These are phyloP conservation scores for Elaphomyces granulatus DNA, from an alignment of 495 filamentous ascomycete genomes.

Conservation along the genomic window DNA sequence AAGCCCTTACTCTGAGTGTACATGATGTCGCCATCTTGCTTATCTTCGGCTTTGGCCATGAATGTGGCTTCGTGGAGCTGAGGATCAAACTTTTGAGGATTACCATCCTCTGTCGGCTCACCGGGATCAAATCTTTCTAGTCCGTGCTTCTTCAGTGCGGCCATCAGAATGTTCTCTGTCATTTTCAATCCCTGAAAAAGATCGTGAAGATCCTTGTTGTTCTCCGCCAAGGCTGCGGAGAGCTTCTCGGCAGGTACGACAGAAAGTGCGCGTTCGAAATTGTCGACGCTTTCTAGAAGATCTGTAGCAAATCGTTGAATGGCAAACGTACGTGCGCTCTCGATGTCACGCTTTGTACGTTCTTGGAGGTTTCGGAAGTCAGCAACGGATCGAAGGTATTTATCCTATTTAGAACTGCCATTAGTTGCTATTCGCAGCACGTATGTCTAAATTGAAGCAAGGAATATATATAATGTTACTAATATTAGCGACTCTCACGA, in stretches of 20 bases:
- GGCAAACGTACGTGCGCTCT: slow-evolving; percentile 75
- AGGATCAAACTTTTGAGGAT: slow-evolving; percentile 66
- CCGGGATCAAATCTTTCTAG: slow-evolving; percentile 74
- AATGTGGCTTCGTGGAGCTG: slow-evolving; percentile 95
- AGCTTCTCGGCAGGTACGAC: slow-evolving; percentile 66
- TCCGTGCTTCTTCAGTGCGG: slow-evolving; percentile 84
- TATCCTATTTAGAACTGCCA: slow-evolving; percentile 47
- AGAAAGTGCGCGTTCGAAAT: slow-evolving; percentile 79
- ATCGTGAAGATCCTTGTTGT: slow-evolving; percentile 53
- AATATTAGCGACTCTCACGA: slow-evolving; percentile 1
- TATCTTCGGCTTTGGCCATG: slow-evolving; percentile 65
- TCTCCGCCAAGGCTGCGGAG: slow-evolving; percentile 25
- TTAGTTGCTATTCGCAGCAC: slow-evolving; percentile 1
- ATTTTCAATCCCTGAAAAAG: slow-evolving; percentile 84
- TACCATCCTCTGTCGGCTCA: slow-evolving; percentile 40
- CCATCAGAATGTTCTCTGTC: slow-evolving; percentile 81
- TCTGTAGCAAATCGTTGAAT: slow-evolving; percentile 91
- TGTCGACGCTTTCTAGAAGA: slow-evolving; percentile 87
- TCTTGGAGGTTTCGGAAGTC: slow-evolving; percentile 97
- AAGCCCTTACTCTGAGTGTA: slow-evolving; percentile 92
- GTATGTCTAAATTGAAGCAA: not conserved
- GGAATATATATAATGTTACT: no score
- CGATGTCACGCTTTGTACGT: slow-evolving; percentile 80
- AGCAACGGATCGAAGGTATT: slow-evolving; percentile 80
- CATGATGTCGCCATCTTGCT: slow-evolving; percentile 85